Conservation (phyloP, 176 grass and related monocot genomes). For the Oryza glumipatula region DNA sequence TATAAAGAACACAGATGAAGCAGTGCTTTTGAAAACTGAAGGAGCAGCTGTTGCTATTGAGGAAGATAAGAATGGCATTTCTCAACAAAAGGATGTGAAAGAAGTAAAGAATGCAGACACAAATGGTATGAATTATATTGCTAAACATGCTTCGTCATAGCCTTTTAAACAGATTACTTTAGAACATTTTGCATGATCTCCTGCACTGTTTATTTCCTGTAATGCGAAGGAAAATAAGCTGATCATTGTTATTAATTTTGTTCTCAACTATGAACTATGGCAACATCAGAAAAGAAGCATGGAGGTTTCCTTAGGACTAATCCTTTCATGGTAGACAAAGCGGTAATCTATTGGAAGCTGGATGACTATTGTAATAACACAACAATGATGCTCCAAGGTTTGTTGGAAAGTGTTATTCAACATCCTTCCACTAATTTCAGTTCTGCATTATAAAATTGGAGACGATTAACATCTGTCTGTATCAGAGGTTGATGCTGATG, state of each 20-base stretch:
- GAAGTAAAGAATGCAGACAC: not conserved
- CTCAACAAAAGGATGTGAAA: not conserved
- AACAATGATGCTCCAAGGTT: slow-evolving; percentile 51
- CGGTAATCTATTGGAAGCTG: slow-evolving; percentile 46
- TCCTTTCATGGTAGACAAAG: slow-evolving; percentile 48
- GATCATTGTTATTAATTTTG: slow-evolving; percentile 3
- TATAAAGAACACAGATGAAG: slow-evolving; percentile 56
- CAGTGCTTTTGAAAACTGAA: slow-evolving; percentile 44
- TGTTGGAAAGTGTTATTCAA: slow-evolving; percentile 25
- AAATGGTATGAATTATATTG: not conserved
- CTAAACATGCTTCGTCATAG: slow-evolving; percentile 2
- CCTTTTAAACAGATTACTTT: slow-evolving; percentile 1
- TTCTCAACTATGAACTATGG: slow-evolving; percentile 26
- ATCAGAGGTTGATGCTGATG: slow-evolving; percentile 39
- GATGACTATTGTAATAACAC: slow-evolving; percentile 41
- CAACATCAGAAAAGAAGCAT: slow-evolving; percentile 48
- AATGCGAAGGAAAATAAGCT: not conserved
- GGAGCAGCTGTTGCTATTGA: slow-evolving; percentile 23
- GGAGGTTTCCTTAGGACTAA: slow-evolving; percentile 53
- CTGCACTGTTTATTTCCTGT: not conserved
- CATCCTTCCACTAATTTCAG: slow-evolving; percentile 23
- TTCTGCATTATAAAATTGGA: slow-evolving; percentile 19
- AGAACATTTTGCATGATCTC: not conserved
- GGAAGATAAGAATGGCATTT: not conserved
- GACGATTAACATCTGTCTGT: slow-evolving; percentile 25